phyloP scores from a whole-genome alignment of 1,284 basidiomycete genomes.

The Exobasidium cylindrosporum region DNA sequence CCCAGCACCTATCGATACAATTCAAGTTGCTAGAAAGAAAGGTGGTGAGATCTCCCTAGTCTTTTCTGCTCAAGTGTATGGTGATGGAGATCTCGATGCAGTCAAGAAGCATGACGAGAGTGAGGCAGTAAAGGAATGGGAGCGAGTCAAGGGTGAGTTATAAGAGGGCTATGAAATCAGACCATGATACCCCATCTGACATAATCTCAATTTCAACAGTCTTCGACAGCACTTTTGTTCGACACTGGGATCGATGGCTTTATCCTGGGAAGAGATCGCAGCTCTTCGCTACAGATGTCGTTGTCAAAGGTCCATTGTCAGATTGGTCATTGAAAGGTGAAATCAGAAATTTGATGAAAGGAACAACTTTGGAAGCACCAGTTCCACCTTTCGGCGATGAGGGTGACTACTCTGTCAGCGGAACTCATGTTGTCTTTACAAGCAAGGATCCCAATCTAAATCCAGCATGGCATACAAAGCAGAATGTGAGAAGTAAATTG shows the following conservation, averaged over 20 bases:
- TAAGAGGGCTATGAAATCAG: not conserved
- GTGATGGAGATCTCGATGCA: conserved; percentile 25
- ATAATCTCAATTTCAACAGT: not conserved
- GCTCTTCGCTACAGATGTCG: conserved; percentile 29
- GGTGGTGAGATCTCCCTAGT: conserved; percentile 18
- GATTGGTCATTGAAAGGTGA: conserved; percentile 14
- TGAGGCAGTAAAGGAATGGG: conserved; percentile 22
- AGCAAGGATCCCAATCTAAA: conserved; percentile 32
- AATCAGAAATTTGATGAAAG: conserved; percentile 24
- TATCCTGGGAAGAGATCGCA: conserved; percentile 26
- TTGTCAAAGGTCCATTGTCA: conserved; percentile 5
- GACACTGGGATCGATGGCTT: conserved; percentile 41
- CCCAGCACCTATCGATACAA: conserved; percentile 9
- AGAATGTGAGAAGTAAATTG: conserved; percentile 15
- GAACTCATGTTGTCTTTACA: conserved; percentile 26
- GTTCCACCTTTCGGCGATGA: conserved; percentile 34
- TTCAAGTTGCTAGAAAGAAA: not conserved
- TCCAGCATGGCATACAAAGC: conserved; percentile 37
- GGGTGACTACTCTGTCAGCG: conserved; percentile 26
- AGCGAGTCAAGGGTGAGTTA: conserved; percentile 14
- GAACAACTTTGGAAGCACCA: conserved; percentile 29
- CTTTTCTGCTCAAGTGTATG: conserved; percentile 35
- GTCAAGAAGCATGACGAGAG: conserved; percentile 22
- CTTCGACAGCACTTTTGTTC: conserved; percentile 26
- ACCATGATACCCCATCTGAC: not conserved